Evolutionary conservation across 192 early-diverging fungal genomes (phyloP).

Genomic region (Gonapodya sp.): DNA sequence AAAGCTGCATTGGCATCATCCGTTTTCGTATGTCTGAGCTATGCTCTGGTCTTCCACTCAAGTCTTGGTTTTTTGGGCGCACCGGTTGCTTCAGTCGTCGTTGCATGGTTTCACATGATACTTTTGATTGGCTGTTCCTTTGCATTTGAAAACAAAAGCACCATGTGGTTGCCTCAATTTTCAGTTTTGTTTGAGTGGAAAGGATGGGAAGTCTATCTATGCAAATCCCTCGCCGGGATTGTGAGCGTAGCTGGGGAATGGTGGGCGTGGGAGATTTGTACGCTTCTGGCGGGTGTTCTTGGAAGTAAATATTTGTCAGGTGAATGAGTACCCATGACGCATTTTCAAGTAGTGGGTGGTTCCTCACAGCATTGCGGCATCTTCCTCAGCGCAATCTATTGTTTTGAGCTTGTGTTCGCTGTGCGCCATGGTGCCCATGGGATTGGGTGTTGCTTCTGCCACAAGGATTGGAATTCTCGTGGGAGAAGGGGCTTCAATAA

Average conservation of each 20-base stretch:
- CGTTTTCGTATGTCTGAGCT: no score
- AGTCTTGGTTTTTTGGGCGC: neutral
- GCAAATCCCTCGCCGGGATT: neutral
- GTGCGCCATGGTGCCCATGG: neutral
- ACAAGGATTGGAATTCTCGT: neutral
- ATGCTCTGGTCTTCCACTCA: neutral
- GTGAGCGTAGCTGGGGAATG: neutral
- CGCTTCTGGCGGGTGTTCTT: conserved; percentile 41
- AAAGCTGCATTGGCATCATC: no score
- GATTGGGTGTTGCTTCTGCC: neutral
- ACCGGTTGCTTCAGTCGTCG: neutral
- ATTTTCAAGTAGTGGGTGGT: no score
- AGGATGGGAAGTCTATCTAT: neutral
- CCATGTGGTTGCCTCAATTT: neutral
- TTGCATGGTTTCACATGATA: neutral
- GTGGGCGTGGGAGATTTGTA: conserved; percentile 34
- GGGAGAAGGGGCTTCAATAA: neutral
- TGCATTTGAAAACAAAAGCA: neutral
- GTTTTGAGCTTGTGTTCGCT: neutral
- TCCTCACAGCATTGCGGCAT: no score
- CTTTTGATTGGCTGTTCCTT: neutral
- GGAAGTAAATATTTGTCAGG: conserved; percentile 46
- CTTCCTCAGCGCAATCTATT: neutral
- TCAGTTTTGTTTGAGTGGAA: neutral
- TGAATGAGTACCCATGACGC: conserved; percentile 47